Evolutionary conservation across 371 early-diverging fungal genomes (phyloP).

Genomic region (Mortierella sp.): DNA sequence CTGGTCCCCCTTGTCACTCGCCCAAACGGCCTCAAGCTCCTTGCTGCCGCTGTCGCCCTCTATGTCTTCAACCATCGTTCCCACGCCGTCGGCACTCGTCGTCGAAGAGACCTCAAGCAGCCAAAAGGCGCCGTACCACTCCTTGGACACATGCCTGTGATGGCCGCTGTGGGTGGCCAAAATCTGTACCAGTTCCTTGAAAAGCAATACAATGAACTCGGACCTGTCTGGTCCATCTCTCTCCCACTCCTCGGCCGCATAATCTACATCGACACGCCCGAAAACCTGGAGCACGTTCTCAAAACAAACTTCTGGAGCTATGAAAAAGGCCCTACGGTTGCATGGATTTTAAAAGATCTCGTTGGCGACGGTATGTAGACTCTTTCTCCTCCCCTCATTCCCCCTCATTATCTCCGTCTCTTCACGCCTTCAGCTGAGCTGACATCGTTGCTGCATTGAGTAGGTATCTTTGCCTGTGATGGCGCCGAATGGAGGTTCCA

Average conservation of each 20-base stretch:
- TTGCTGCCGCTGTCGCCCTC: constrained; percentile 4
- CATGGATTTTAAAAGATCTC: constrained; percentile 10
- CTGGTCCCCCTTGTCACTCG: constrained; percentile 2
- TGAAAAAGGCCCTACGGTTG: constrained; percentile 11
- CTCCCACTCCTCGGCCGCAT: constrained; percentile 26
- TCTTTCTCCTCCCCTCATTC: too few relatives aligned
- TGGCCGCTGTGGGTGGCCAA: constrained; percentile 17
- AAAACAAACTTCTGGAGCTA: constrained; percentile 32
- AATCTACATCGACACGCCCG: constrained; percentile 23
- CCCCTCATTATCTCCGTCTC: too few relatives aligned
- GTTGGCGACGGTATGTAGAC: too few relatives aligned
- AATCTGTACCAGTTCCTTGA: constrained; percentile 24
- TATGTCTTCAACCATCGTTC: constrained; percentile 23
- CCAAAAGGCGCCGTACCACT: constrained; percentile 29
- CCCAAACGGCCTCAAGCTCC: constrained; percentile 17
- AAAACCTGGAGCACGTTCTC: constrained; percentile 28
- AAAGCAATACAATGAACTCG: constrained; percentile 19
- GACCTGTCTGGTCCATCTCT: constrained; percentile 36
- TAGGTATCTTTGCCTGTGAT: constrained; percentile 70
- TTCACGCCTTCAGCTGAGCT: too few relatives aligned
- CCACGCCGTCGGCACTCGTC: constrained; percentile 32
- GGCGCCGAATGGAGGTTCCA: constrained; percentile 72
- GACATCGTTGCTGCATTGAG: too few relatives aligned
- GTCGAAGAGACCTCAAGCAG: constrained; percentile 31
- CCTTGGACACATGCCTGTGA: constrained; percentile 25